Base-by-base conservation (phyloP, 148 eudicot genomes). In the Arbutus unedo region DNA sequence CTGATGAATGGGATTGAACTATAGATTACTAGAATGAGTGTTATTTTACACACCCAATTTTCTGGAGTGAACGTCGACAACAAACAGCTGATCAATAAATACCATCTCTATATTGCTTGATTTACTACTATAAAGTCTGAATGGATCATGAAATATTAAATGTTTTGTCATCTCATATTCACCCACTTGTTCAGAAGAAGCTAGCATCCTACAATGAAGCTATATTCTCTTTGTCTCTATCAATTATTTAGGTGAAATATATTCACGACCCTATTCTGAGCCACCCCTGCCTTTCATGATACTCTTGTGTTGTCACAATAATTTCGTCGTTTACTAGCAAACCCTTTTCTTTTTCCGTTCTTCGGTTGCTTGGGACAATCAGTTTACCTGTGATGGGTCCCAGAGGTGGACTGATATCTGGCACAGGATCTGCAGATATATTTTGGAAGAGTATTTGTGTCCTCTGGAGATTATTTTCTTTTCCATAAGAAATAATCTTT, bases 141-240 rank as follows among this genome's bases (percentile, higher is more conserved):
- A 60, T 44, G n/a, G n/a, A 19, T 79, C 15, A 7, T 47, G 67
- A 64, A 66, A 15, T 79, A 66, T 64, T 47, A 15, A 15, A 4
- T 76, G 8, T 53, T 48, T 76, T 25, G 25, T 4, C 49, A 56
- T 8, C 13, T 38, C 55, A 79, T 31, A 62, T 14, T 47, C n/a
- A 79, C 44, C 53, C 44, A 64, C 47, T 67, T 44, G 44, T 66
- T 49, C 59, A 3, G 14, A 49, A 66, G 55, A 21, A 55, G 47
- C 74, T 79, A n/a, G 7, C 81, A 41, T 78, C 67, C n/a, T 78
- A 15, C 66, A 45, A 45, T 3, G 21, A 38, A 48, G 49, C 82
- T 66, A 3, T 19, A 23, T 79, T 15, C 49, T 6, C 64, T 62
- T 79, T 47, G 23, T 6, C 56, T 48, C 8, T 8, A 64, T 15